Evolutionary conservation across 805 yeast genomes (phyloP).

Genomic region (Zygosaccharomyces pseudorouxii): DNA sequence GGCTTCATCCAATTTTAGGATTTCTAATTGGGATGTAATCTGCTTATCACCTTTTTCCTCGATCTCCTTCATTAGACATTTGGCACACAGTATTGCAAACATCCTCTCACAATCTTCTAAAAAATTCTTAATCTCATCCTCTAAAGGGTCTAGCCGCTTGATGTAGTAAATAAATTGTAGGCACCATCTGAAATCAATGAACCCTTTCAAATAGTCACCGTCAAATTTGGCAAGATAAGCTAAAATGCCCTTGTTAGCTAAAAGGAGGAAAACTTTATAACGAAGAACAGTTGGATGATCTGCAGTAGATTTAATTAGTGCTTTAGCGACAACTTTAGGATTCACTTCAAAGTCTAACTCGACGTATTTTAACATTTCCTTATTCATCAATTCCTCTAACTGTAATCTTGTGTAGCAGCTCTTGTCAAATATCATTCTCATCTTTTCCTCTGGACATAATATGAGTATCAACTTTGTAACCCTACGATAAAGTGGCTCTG

Average conservation of each 20-base stretch:
- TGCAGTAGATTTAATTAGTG: constrained; percentile 8
- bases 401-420: constrained; percentile 1
- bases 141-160: constrained; percentile 1
- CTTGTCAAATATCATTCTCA: constrained; percentile 3
- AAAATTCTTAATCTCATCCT: constrained; percentile 1
- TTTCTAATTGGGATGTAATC: neutral
- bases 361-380: constrained; percentile 16
- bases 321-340: constrained; percentile 18
- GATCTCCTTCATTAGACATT: constrained; percentile 12
- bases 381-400: constrained; percentile 7
- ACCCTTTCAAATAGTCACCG: constrained; percentile 14
- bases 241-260: constrained; percentile 10
- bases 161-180: constrained; percentile 20
- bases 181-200: constrained; percentile 21
- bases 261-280: constrained; percentile 7
- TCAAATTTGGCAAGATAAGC: constrained; percentile 10
- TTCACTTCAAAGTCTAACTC: constrained; percentile 22
- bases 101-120: constrained; percentile 14
- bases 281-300: constrained; percentile 1
- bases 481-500: constrained; percentile 4
- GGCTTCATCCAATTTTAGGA: constrained; percentile 7
- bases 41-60: constrained; percentile 1
- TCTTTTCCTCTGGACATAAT: constrained; percentile 3
- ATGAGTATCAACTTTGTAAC: constrained; percentile 1
- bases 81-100: constrained; percentile 15